Evolutionary conservation across 208 protist genomes (phyloP).

Genomic region (Leishmania arabica): DNA sequence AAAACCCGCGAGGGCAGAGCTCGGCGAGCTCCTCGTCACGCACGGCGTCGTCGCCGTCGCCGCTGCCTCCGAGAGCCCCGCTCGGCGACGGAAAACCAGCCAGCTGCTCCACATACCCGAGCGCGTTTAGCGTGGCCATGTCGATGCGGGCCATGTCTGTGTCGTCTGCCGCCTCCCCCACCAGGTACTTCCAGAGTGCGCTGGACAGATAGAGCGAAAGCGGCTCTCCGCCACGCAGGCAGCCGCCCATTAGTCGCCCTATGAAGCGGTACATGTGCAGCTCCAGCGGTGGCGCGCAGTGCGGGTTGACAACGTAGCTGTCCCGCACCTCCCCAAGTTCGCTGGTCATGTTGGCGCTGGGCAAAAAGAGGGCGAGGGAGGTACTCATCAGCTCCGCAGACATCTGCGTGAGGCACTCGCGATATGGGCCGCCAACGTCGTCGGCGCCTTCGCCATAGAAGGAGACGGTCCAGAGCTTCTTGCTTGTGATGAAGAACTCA

Average conservation of each 20-base stretch:
- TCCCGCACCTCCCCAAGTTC: constrained; percentile 84
- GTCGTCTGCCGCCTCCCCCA: constrained; percentile 56
- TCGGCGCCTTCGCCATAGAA: constrained; percentile 93
- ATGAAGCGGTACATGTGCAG: constrained; percentile 91
- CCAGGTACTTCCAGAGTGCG: constrained; percentile 91
- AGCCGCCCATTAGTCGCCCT: constrained; percentile 94
- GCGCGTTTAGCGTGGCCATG: constrained; percentile 48
- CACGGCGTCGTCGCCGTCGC: constrained; percentile 14
- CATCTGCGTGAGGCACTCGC: constrained; percentile 91
- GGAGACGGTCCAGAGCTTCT: constrained; percentile 85
- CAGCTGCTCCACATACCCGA: constrained; percentile 59
- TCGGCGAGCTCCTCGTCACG: constrained; percentile 46
- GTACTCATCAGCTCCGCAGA: constrained; percentile 90
- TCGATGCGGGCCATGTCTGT: constrained; percentile 69
- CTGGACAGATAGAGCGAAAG: constrained; percentile 93
- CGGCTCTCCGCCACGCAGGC: constrained; percentile 90
- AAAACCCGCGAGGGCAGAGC: constrained; percentile 75
- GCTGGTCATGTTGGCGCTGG: constrained; percentile 72
- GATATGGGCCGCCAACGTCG: constrained; percentile 94
- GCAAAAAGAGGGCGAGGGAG: constrained; percentile 83
- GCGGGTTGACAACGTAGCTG: constrained; percentile 75
- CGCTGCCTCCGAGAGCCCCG: not conserved
- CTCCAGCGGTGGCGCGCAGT: constrained; percentile 38
- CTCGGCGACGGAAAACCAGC: not conserved
- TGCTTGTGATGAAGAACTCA: constrained; percentile 71